Evolutionary conservation across 306 rosid genomes (phyloP).

Genomic region (Carpinus fangiana): DNA sequence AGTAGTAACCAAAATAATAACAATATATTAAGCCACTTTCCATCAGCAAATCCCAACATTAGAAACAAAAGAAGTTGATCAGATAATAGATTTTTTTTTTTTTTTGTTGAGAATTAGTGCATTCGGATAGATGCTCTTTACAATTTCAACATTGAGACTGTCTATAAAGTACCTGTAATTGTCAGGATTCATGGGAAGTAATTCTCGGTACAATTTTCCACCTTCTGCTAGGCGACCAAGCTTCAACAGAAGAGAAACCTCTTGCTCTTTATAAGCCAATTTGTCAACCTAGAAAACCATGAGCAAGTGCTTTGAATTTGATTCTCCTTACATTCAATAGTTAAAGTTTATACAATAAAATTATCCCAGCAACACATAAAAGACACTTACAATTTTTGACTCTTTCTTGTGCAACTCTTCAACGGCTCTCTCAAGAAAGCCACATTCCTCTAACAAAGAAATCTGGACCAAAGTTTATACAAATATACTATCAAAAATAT

Average conservation of each 20-base stretch:
- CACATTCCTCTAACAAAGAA: slow-evolving; percentile 83
- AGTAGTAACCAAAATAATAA: not conserved
- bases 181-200: slow-evolving; percentile 95
- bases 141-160: slow-evolving; percentile 8
- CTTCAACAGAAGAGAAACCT: slow-evolving; percentile 84
- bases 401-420: slow-evolving; percentile 83
- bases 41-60: not conserved
- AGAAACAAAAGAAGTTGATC: not conserved
- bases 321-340: slow-evolving; percentile 22
- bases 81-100: slow-evolving; percentile 1
- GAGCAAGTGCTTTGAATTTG: slow-evolving; percentile 24
- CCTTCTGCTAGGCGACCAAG: slow-evolving; percentile 79
- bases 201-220: slow-evolving; percentile 54
- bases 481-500: not conserved
- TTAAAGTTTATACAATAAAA: slow-evolving; percentile 9
- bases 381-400: slow-evolving; percentile 67
- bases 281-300: slow-evolving; percentile 73
- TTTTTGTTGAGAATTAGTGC: not conserved
- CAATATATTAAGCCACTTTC: not conserved
- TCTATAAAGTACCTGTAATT: slow-evolving; percentile 64
- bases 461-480: slow-evolving; percentile 43
- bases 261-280: slow-evolving; percentile 76
- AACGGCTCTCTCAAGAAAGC: slow-evolving; percentile 75
- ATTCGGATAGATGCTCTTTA: not conserved
- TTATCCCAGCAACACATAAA: slow-evolving; percentile 21